These are phyloP conservation scores for Hanseniaspora pseudoguilliermondii DNA, from an alignment of 805 yeast species.

Conservation along the genomic window DNA sequence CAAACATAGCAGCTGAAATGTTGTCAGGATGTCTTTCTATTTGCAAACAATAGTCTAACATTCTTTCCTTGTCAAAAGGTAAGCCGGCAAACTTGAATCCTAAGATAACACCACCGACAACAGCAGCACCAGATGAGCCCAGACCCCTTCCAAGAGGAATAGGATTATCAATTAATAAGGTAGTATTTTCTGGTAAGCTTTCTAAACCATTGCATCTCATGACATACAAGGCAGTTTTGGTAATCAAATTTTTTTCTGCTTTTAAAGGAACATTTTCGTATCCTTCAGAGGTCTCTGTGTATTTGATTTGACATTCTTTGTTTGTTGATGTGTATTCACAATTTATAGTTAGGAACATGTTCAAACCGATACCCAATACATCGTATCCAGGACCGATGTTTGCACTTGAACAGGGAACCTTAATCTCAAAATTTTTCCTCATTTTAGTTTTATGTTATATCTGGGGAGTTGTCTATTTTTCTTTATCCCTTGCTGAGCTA, in stretches of 20 bases:
- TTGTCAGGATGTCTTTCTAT: constrained; percentile 98
- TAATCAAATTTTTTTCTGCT: constrained; percentile 72
- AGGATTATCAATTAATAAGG: constrained; percentile 69
- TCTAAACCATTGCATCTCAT: constrained; percentile 68
- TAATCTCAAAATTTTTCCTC: constrained; percentile 47
- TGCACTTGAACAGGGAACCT: constrained; percentile 93
- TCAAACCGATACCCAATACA: constrained; percentile 83
- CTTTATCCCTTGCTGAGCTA: neutral
- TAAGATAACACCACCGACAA: constrained; percentile 86
- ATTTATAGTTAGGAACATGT: constrained; percentile 54
- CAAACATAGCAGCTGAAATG: constrained; percentile 97
- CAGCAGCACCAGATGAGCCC: constrained; percentile 97
- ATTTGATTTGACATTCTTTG: constrained; percentile 54
- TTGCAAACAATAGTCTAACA: constrained; percentile 90
- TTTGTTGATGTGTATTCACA: constrained; percentile 59
- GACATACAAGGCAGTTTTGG: constrained; percentile 85
- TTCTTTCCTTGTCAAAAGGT: constrained; percentile 59
- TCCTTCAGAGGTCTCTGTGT: constrained; percentile 63
- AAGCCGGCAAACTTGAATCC: constrained; percentile 76
- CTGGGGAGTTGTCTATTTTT: neutral
- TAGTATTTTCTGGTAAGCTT: constrained; percentile 73
- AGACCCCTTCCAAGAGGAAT: constrained; percentile 94
- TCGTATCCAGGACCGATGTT: constrained; percentile 98
- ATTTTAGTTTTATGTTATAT: neutral
- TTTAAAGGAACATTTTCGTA: constrained; percentile 64